Evolutionary conservation across 2,329 filamentous ascomycete species (phyloP), one percentile per base, ranked within the genome.

Genomic region (Aureobasidium sp.): DNA sequence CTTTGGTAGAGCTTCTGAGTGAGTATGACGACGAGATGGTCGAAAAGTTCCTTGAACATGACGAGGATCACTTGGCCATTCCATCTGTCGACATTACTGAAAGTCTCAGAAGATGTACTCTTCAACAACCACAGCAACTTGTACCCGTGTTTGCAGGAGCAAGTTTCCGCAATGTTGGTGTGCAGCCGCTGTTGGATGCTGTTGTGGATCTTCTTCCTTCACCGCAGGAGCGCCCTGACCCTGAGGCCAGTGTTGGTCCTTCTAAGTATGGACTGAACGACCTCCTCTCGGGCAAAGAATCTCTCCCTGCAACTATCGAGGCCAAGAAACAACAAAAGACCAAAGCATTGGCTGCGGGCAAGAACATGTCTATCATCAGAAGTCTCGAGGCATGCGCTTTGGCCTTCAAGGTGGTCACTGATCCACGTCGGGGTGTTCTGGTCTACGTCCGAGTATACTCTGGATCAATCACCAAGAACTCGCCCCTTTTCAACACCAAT

Each of bases 391-490:
- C 78, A 27, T 87, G 84, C 60, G 83, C 83, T 1, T 68, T 88
- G 21, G 84, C 84, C 6, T 98, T 97, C 79, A 98, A 98, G 69
- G 93, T 97, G 5, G 89, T 93, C 58, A 86, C 91, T 59, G 91
- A 97, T 63, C 75, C 86, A 7, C 85, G 85, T 58, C 84, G 90
- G 54, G 93, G 93, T 16, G 85, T 94, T 51, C 77, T 97, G 55
- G 90, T 94, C 57, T 97, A 94, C 64, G 85, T 97, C 8, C 83
- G 93, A 35, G 88, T 96, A 6, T 97, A 97, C 68, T 87, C 89
- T 22, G 93, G 93, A 8, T 79, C 81, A 2, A 73, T 98, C 50
- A 80, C 83, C 55, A 83, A 84, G 41, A 89, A 88, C 60, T 78
- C 83, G 8, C 73, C 83, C 2, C 80, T 94, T 22, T 97, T 86